Evolutionary conservation across 2,329 filamentous ascomycete genomes (phyloP), one percentile per base, ranked within the genome.

Genomic region (Ceratocystis variospora): DNA sequence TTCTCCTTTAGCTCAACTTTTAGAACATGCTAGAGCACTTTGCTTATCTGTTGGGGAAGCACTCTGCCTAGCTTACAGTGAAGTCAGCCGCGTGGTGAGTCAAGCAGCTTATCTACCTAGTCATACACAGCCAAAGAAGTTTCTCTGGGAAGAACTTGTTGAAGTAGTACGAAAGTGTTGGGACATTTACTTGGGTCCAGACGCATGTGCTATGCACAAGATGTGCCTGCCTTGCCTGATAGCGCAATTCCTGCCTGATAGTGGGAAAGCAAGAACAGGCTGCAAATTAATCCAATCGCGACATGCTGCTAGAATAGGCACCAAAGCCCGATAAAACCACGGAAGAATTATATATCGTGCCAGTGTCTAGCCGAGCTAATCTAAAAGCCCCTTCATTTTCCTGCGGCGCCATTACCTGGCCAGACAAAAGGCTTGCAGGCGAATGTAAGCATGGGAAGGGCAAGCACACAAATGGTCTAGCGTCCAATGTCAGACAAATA

Each of bases 361-460:
- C 25, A 17, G 25, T 28, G 28, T 28, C 53, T 31, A 31, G 53
- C 25, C 53, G 31, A 31, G 15, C 12, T 57, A 59, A 59, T 33
- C 8, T 37, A 31, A 15, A 15, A 10, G 4, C 17, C 12, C 5
- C 10, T 0, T 37, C 28, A 19, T 25, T 17, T 31, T 22, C 7
- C 25, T 25, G 48, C 19, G 22, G 3, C 8, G 25, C 31, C 19
- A 31, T 8, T 37, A 0, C 31, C 55, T 17, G 17, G 17, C 15
- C 10, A 8, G 25, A 37, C 55, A 17, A 59, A 37, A 15, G 37
- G 25, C 37, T 57, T 22, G 31, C 22, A 57, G 48, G 4, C 33
- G 63, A 19, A 28, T 33, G 55, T 59, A 59, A 59, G 55, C 55
- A 59, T 37, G 17, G 17, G 22, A 59, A 59, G n/a, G 37, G 55